These are phyloP conservation scores for Hippophae gyantsensis DNA, from an alignment of 306 rosid species.

Conservation along the genomic window DNA sequence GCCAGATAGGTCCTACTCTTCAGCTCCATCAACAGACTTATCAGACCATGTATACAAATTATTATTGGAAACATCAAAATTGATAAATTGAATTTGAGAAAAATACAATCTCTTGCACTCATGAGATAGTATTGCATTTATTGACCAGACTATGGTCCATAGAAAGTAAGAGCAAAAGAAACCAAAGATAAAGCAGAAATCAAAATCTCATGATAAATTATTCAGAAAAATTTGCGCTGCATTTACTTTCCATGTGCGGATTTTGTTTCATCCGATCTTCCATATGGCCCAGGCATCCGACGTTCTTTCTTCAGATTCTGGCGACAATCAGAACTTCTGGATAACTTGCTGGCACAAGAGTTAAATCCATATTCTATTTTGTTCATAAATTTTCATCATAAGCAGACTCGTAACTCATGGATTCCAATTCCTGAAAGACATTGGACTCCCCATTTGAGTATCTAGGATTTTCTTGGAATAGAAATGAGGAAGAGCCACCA, in stretches of 20 bases:
- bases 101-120: too few relatives aligned
- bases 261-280: slow-evolving; percentile 60
- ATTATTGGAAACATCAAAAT: too few relatives aligned
- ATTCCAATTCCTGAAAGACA: slow-evolving; percentile 54
- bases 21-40: too few relatives aligned
- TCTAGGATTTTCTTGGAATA: background rate
- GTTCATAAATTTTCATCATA: slow-evolving; percentile 37
- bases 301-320: slow-evolving; percentile 29
- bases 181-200: background rate
- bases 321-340: slow-evolving; percentile 69
- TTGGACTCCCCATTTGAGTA: background rate
- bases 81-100: too few relatives aligned
- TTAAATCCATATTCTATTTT: slow-evolving; percentile 33
- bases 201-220: background rate
- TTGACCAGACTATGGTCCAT: too few relatives aligned
- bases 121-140: too few relatives aligned
- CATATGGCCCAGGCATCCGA: slow-evolving; percentile 23
- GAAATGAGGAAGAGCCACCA: background rate
- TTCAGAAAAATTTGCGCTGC: slow-evolving; percentile 35
- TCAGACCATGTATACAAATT: too few relatives aligned
- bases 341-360: slow-evolving; percentile 28
- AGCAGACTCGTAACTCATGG: slow-evolving; percentile 35
- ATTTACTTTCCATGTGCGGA: slow-evolving; percentile 34
- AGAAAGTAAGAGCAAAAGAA: slow-evolving; percentile 8
- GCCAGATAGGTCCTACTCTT: too few relatives aligned